Base-by-base conservation (phyloP, 805 yeast genomes). In the Candida hungchunana region DNA sequence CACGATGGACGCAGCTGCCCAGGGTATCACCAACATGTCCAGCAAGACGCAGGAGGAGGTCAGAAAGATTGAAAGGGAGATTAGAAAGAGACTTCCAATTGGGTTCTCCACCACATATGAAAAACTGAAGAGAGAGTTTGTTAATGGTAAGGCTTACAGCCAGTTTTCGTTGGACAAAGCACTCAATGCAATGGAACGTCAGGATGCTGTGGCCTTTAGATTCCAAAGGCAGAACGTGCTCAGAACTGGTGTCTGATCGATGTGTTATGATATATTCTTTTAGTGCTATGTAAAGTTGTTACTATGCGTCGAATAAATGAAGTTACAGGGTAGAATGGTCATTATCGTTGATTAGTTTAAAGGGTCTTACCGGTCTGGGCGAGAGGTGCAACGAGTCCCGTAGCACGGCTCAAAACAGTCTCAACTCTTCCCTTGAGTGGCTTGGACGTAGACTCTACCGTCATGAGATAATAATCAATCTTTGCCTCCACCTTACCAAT, bases 61-160 rank as follows among this genome's bases (percentile, higher is more conserved):
- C 30, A 73, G 76, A 46, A 72, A 70, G 51, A 85, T 93, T 36
- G 96, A 89, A 55, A 78, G 74, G 32, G 95, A 87, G 58, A 71
- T 93, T 48, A 79, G 87, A 59, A 79, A 93, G 61, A 77, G 97
- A 59, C 70, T 93, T 46, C 97, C 97, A 12, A 81, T 93, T 44
- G 98, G 98, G 15, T 93, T 96, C 89, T 83, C 95, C 24, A 88
- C 97, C 0, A 79, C 90, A 13, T 85, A 86, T 58, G 77, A 75
- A 46, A 87, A 95, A 4, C 69, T 93, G 39, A 73, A 85, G 50
- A 75, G 82, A 41, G 96, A 90, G 62, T 83, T 89, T 58, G 85
- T 83, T 14, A 80, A 73, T 21, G 71, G 75, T 26, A 76, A 77
- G 33, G 70, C 71, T 38, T 80, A 73, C 48, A 68, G 80, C 20